phyloP scores from a whole-genome alignment of 768 basidiomycete species.

The Pleurotus salmoneostramineus region DNA sequence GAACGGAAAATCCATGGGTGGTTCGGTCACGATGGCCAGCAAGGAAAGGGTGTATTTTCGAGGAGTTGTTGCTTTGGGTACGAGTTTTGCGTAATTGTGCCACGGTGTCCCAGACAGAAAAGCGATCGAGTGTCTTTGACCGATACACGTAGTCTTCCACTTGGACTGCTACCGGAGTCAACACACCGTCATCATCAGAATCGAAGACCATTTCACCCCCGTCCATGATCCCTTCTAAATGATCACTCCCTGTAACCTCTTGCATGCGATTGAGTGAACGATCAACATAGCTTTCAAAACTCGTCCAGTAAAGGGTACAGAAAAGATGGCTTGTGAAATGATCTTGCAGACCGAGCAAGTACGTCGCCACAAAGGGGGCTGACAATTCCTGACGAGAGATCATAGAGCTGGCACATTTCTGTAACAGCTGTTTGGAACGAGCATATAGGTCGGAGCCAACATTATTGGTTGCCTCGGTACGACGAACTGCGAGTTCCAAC shows the following conservation, averaged over 20 bases:
- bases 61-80: background rate
- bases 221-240: background rate
- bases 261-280: background rate
- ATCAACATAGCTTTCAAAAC: constrained; percentile 23
- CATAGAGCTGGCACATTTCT: constrained; percentile 31
- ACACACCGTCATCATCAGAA: background rate
- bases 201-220: background rate
- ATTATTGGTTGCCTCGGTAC: constrained; percentile 17
- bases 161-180: background rate
- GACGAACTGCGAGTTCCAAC: constrained; percentile 27
- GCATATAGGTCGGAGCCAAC: constrained; percentile 13
- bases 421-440: constrained; percentile 26
- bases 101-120: background rate
- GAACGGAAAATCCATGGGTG: background rate
- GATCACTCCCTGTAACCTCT: background rate
- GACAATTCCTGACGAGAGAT: constrained; percentile 36
- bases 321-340: constrained; percentile 33
- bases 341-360: constrained; percentile 29
- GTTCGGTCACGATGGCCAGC: background rate
- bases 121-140: background rate
- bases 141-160: background rate
- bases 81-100: background rate
- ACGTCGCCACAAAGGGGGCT: constrained; percentile 30
- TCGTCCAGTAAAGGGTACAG: constrained; percentile 28
- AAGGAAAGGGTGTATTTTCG: background rate